phyloP scores from a whole-genome alignment of 2,329 filamentous ascomycete genomes.

The Phialophora tarda region DNA sequence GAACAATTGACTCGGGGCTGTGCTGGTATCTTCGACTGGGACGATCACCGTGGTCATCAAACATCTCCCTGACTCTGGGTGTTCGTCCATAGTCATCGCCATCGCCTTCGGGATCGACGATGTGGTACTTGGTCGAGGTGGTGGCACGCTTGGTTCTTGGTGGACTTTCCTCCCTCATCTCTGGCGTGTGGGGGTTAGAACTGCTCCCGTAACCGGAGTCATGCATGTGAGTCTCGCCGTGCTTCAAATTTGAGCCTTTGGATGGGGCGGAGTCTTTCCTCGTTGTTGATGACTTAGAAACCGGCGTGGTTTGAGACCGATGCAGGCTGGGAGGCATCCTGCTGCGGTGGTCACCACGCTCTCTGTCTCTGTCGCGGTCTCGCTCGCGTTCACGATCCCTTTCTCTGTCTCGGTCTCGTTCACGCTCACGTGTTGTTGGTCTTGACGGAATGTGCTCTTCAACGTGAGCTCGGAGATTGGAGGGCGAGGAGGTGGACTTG shows the following conservation, averaged over 20 bases:
- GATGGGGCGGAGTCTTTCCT: slow-evolving; percentile 41
- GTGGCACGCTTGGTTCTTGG: slow-evolving; percentile 23
- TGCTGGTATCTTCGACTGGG: slow-evolving; percentile 24
- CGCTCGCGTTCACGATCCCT: slow-evolving; percentile 29
- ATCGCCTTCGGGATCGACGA: slow-evolving; percentile 31
- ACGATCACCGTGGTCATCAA: slow-evolving; percentile 25
- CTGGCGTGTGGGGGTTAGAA: slow-evolving; percentile 52
- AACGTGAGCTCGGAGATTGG: slow-evolving; percentile 32
- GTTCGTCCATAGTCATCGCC: slow-evolving; percentile 28
- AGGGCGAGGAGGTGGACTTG: slow-evolving; percentile 45
- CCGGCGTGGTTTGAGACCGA: slow-evolving; percentile 43
- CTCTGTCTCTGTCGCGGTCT: slow-evolving; percentile 24
- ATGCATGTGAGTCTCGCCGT: slow-evolving; percentile 43
- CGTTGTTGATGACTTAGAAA: slow-evolving; percentile 40
- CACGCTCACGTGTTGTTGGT: slow-evolving; percentile 17
- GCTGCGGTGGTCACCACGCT: slow-evolving; percentile 33
- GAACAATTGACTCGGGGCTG: slow-evolving; percentile 31
- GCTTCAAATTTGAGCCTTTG: slow-evolving; percentile 47
- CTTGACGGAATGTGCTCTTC: slow-evolving; percentile 32
- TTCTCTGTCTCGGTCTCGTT: slow-evolving; percentile 22
- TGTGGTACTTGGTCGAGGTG: slow-evolving; percentile 36
- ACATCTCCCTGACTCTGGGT: slow-evolving; percentile 25
- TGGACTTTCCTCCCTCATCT: slow-evolving; percentile 46
- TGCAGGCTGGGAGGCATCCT: slow-evolving; percentile 43
- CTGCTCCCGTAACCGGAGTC: slow-evolving; percentile 51